Base-by-base conservation (phyloP, 345 rosid species). In the Kandelia obovata region DNA sequence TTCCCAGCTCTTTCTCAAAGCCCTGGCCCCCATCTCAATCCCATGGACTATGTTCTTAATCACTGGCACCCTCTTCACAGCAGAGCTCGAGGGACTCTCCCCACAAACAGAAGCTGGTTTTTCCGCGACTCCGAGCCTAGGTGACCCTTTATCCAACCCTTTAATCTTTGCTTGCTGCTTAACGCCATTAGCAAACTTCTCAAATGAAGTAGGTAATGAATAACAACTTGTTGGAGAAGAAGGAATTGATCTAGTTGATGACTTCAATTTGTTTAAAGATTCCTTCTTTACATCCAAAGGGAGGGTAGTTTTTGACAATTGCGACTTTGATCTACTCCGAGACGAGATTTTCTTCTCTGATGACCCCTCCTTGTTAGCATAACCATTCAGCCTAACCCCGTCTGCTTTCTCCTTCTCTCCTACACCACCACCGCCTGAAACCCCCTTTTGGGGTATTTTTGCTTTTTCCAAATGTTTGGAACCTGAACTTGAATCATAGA, bases 1-100 rank as follows among this genome's bases (percentile, higher is more conserved):
- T 84, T 90, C 98, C 99, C 98, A 95, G 80, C 96, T 95, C 88
- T 92, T 95, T 81, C 99, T 84, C 77, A 92, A 81, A 28, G 94
- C 96, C 81, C 87, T 95, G n/a, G 94, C 90, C 68, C 98, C 98
- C 16, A 83, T 71, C 76, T 87, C 99, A 74, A 90, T 64, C 73
- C 96, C 96, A 43, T 87, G 89, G 47, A 84, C 89, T 59, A 90
- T 76, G 64, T 77, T 85, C 82, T 79, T 86, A 62, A 88, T 80
- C 68, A 82, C 83, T 0, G 91, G 89, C 61, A 79, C 78, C 78
- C 82, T 88, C 79, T 78, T 86, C 34, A 78, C 80, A 0, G 79
- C 61, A 1, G 89, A 88, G 76, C 86, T 85, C 30, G 79, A 64
- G 2, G 89, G 87, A 77, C 88, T 85, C 30, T 74, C 78, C 11